Base-by-base conservation (phyloP, 495 filamentous ascomycete genomes). In the Aspergillus indologenus region DNA sequence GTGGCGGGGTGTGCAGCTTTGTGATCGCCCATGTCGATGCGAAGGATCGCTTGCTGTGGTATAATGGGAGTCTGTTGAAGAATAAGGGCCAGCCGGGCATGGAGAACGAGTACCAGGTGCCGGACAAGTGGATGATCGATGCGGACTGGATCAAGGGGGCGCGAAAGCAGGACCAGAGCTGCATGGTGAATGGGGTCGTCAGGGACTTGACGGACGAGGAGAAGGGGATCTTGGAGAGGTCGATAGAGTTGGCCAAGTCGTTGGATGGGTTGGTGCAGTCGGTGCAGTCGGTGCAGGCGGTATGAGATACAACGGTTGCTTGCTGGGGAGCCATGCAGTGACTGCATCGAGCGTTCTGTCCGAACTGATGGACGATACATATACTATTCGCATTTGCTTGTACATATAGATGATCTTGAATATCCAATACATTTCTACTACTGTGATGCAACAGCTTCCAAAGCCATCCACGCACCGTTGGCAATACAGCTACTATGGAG, bases 21-120 rank as follows among this genome's bases (percentile, higher is more conserved):
- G 57, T 54, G 1, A 59, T 59, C 19, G 57, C 57, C 0, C 57
- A 59, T 54, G 57, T 59, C 0, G 57, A 59, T 49, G 43, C 57
- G 8, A 23, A 49, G 26, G 26, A 49, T 54, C 50, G 29, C 6
- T 29, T 59, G 19, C 18, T 59, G 44, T 59, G 57, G 57, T 59
- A 48, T 22, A 59, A 59, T 43, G 57, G 57, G 18, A 54, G 51
- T 26, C 11, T 59, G 23, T 18, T 54, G 51, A 54, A 54, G 44
- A 59, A 59, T 42, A 54, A 59, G 44, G 57, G 49, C 1, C 29
- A 40, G 18, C 26, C 7, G 0, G 43, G 22, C 1, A 59, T 59
- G 57, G 14, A 48, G 51, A 23, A 54, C 42, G 57, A 23, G 24
- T 59, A 54, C 42, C 40, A 54, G 5, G 29, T 54, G 9, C 57